Conservation (phyloP, 345 rosid species). For the Sisymbrium altissimum region DNA sequence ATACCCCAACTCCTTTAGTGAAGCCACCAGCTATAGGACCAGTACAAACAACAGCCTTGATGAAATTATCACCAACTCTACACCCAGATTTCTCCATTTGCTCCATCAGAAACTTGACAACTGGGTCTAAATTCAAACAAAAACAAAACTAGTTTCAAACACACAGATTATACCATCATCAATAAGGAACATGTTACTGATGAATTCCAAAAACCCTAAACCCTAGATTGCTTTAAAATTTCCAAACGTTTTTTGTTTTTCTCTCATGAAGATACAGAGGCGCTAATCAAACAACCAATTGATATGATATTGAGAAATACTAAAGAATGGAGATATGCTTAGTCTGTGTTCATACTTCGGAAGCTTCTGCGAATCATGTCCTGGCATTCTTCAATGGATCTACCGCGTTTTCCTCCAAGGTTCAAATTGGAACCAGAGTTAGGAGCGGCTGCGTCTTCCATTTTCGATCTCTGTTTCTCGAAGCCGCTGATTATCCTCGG, state of each 20-base stretch:
- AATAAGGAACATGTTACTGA: no score
- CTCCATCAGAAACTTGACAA: constrained; percentile 79
- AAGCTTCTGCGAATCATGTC: constrained; percentile 36
- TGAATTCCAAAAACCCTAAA: constrained; percentile 12
- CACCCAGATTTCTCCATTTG: constrained; percentile 88
- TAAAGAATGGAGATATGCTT: constrained; percentile 1
- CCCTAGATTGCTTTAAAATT: constrained; percentile 9
- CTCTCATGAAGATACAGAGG: background rate
- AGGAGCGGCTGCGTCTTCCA: constrained; percentile 21
- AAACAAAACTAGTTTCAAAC: background rate
- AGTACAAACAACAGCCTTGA: constrained; percentile 65
- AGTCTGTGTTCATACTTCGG: constrained; percentile 24
- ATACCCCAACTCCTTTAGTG: constrained; percentile 66
- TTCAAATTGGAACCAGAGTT: constrained; percentile 17
- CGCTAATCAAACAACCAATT: background rate
- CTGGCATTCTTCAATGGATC: constrained; percentile 32
- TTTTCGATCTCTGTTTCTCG: background rate
- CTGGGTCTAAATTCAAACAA: constrained; percentile 50
- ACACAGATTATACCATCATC: background rate
- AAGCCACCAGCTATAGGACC: constrained; percentile 57
- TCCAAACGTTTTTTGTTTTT: background rate
- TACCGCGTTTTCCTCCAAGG: constrained; percentile 15
- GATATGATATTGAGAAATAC: background rate
- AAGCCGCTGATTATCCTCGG: no score
- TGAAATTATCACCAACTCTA: constrained; percentile 63